Percentiles rank a stretch among this genome's conserved stretches.
phyloP scores from a whole-genome alignment of 305 asterid genomes.

The Fraxinus paxiana region DNA sequence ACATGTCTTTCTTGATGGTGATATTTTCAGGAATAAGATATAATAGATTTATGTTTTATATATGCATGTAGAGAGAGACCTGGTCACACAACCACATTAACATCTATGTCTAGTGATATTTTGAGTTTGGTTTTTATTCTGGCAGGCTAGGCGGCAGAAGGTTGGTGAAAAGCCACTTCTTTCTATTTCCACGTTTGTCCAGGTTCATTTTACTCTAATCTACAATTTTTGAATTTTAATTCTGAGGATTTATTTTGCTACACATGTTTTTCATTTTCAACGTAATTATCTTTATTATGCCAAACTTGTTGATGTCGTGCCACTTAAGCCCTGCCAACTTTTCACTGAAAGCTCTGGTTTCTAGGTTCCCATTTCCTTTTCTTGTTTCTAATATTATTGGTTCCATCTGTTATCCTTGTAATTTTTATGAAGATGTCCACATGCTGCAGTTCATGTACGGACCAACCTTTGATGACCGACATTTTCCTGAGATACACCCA shows the following conservation, averaged over 20 bases:
- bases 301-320: not conserved
- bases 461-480: not conserved
- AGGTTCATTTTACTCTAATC: conserved; percentile 44
- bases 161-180: conserved; percentile 91
- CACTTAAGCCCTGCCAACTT: not conserved
- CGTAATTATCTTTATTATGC: not conserved
- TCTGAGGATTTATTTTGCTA: conserved; percentile 10
- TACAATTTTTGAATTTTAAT: conserved; percentile 12
- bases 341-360: not conserved
- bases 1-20: not conserved
- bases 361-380: not conserved
- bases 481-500: not conserved
- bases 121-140: conserved; percentile 14
- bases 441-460: not conserved
- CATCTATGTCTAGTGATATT: not conserved
- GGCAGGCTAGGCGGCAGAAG: conserved; percentile 80
- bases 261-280: not conserved
- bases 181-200: conserved; percentile 74
- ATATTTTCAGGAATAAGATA: not conserved
- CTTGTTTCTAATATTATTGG: not conserved
- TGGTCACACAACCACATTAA: not conserved
- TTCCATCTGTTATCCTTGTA: not conserved
- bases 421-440: not conserved
- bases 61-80: not conserved
- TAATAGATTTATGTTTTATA: not conserved